phyloP scores from a whole-genome alignment of 2,329 filamentous ascomycete species.

The Xylaria sp. region DNA sequence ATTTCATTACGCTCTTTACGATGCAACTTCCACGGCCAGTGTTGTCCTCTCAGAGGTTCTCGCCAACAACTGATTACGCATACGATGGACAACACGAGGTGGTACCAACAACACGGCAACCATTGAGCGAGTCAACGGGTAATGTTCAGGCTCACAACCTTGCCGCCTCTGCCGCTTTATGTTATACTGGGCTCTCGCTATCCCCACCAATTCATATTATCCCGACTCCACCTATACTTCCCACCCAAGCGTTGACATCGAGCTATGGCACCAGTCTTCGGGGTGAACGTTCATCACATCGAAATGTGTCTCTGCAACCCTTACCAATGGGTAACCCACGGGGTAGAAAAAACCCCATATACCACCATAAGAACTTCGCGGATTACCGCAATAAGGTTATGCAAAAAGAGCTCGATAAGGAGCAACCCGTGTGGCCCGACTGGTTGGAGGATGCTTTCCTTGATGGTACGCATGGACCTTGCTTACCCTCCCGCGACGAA shows the following conservation, averaged over 20 bases:
- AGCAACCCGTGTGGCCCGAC: conserved; percentile 66
- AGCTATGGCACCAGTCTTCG: conserved; percentile 49
- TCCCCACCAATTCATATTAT: conserved; percentile 50
- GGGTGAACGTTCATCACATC: conserved; percentile 41
- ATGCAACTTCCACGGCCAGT: conserved; percentile 54
- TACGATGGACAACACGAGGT: conserved; percentile 51
- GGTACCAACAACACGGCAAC: conserved; percentile 47
- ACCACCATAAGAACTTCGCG: conserved; percentile 66
- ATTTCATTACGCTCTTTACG: conserved; percentile 34
- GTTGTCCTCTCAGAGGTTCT: conserved; percentile 58
- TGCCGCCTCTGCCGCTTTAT: conserved; percentile 48
- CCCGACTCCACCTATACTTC: conserved; percentile 53
- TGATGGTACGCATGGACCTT: conserved; percentile 57
- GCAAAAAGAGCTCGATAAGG: conserved; percentile 64
- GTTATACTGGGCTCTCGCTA: conserved; percentile 50
- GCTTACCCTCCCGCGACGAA: not conserved
- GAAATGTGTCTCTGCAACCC: conserved; percentile 43
- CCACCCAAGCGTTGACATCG: conserved; percentile 58
- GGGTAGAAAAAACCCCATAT: conserved; percentile 61
- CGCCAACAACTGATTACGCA: conserved; percentile 51
- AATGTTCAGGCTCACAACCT: conserved; percentile 54
- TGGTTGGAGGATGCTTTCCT: conserved; percentile 70
- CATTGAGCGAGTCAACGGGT: conserved; percentile 58
- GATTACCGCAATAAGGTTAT: conserved; percentile 70
- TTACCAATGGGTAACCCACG: conserved; percentile 41